Conservation (phyloP, 2,329 filamentous ascomycete species). For the Cercospora sojina region DNA sequence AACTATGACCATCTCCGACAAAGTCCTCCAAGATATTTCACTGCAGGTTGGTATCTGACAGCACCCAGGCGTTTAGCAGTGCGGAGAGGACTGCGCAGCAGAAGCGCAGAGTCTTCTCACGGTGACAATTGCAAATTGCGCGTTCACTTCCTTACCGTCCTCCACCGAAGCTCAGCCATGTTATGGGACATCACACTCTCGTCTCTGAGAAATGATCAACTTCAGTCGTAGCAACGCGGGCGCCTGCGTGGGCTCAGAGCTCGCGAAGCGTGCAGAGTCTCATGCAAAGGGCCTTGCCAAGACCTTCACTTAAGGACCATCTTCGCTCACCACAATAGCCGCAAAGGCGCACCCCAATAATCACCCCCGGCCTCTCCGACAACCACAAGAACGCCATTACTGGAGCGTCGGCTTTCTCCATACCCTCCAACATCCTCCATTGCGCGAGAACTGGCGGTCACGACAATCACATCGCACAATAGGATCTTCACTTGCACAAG, state of each 20-base stretch:
- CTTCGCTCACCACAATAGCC: background rate
- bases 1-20: background rate
- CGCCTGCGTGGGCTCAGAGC: background rate
- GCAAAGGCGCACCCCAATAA: background rate
- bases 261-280: background rate
- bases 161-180: background rate
- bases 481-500: background rate
- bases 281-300: background rate
- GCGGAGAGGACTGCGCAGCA: background rate
- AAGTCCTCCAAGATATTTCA: background rate
- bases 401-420: background rate
- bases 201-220: background rate
- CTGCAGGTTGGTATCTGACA: background rate
- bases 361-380: background rate
- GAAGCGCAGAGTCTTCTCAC: background rate
- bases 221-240: background rate
- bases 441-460: background rate
- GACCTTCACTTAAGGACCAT: background rate
- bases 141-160: background rate
- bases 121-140: background rate
- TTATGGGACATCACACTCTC: background rate
- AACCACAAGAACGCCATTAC: background rate
- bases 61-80: background rate
- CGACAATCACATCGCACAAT: constrained; percentile 3
- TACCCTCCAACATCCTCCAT: background rate